A percentile compares a stretch with the other conserved stretches of the same genome.
These are phyloP conservation scores for Fraxinus nigra DNA, from an alignment of 305 asterid genomes.

Conservation along the genomic window DNA sequence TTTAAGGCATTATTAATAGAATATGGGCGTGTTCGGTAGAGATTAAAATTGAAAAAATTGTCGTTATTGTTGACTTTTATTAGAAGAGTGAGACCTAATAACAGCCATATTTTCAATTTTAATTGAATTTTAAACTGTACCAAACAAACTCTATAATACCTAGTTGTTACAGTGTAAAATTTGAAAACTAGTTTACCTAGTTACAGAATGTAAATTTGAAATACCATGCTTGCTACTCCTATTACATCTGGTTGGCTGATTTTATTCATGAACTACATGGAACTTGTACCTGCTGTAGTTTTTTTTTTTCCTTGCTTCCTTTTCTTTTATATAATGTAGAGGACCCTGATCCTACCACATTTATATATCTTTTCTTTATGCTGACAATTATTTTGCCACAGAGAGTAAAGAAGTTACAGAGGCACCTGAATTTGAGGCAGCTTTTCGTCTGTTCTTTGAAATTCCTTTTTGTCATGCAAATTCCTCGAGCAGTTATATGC, in stretches of 20 bases:
- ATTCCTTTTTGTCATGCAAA: background rate
- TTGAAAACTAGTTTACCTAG: background rate
- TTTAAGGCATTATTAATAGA: too few relatives aligned
- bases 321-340: background rate
- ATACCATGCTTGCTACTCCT: background rate
- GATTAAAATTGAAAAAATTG: too few relatives aligned
- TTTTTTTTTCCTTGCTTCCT: background rate
- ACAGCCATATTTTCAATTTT: too few relatives aligned
- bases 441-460: background rate
- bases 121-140: too few relatives aligned
- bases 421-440: background rate
- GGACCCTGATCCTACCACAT: background rate
- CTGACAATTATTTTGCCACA: background rate
- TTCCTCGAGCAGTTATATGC: background rate
- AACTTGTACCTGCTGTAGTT: background rate
- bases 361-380: background rate
- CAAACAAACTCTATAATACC: background rate
- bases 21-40: too few relatives aligned
- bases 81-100: too few relatives aligned
- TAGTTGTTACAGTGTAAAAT: background rate
- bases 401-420: background rate
- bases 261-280: background rate
- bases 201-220: background rate
- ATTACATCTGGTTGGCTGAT: background rate
- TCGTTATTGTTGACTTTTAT: too few relatives aligned